Conservation (phyloP, 1,284 basidiomycete species). For the Ustilago loliicola region DNA sequence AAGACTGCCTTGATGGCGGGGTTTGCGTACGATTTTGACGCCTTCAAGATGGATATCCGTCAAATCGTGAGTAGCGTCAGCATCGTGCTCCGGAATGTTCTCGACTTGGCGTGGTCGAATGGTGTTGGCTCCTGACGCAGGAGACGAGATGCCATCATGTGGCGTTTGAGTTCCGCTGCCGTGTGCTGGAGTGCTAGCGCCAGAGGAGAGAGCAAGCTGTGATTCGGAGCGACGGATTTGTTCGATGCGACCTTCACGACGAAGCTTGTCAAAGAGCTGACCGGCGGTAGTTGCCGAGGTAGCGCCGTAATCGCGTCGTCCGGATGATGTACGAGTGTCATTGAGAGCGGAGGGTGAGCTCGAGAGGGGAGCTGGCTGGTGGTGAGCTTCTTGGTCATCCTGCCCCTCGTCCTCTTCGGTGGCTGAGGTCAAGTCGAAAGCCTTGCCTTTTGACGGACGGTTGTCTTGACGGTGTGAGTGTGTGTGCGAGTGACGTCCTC, state of each 20-base stretch:
- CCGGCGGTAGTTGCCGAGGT: constrained; percentile 36
- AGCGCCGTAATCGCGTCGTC: constrained; percentile 34
- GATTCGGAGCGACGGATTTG: constrained; percentile 51
- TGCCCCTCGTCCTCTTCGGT: constrained; percentile 40
- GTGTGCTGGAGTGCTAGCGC: constrained; percentile 19
- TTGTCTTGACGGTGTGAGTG: constrained; percentile 6
- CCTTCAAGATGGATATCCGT: constrained; percentile 13
- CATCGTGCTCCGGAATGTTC: constrained; percentile 33
- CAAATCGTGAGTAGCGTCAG: not conserved
- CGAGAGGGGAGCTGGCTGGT: constrained; percentile 6
- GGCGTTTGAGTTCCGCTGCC: constrained; percentile 33
- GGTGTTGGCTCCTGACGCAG: constrained; percentile 29
- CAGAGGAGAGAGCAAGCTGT: constrained; percentile 37
- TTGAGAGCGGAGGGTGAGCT: constrained; percentile 13
- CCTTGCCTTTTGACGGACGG: constrained; percentile 9
- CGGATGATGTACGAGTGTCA: not conserved
- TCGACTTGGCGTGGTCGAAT: constrained; percentile 40
- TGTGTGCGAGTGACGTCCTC: constrained; percentile 10
- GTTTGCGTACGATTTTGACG: constrained; percentile 12
- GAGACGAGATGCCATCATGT: constrained; percentile 22
- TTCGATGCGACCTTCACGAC: constrained; percentile 44
- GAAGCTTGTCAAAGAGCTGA: constrained; percentile 53
- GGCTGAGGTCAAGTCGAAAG: constrained; percentile 38
- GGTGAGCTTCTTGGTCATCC: constrained; percentile 31
- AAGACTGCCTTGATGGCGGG: constrained; percentile 27